Percentiles rank a stretch among this genome's conserved stretches.
Evolutionary conservation across 345 rosid species (phyloP).

Genomic region (Citrus glauca): DNA sequence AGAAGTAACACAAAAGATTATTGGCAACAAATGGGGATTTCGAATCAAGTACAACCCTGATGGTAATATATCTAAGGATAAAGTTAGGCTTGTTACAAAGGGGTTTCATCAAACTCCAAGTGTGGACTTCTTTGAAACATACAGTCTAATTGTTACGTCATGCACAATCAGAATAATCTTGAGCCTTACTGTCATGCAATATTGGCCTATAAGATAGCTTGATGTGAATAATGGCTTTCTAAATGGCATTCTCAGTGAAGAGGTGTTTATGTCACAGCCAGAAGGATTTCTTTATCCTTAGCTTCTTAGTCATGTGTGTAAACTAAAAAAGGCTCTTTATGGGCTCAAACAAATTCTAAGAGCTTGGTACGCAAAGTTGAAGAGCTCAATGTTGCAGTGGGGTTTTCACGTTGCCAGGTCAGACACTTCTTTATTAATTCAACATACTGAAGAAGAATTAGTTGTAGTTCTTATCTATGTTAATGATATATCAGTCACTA

Average conservation of each 20-base stretch:
- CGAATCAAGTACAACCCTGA: too few species aligned
- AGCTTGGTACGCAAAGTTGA: background rate
- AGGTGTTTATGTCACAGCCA: background rate
- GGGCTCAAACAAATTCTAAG: background rate
- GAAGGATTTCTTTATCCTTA: background rate
- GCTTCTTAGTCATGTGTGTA: background rate
- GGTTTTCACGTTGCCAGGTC: background rate
- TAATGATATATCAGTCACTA: background rate
- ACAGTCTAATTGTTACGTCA: too few species aligned
- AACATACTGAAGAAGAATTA: fast-evolving
- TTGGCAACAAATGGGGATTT: too few species aligned
- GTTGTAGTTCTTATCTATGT: background rate
- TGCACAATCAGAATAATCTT: too few species aligned
- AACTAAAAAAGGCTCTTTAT: background rate
- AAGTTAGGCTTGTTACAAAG: too few species aligned
- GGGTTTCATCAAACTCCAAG: too few species aligned
- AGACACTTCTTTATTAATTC: background rate
- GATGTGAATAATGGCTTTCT: background rate
- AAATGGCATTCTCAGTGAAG: background rate
- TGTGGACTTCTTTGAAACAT: too few species aligned
- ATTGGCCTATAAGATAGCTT: too few species aligned
- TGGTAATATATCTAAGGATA: too few species aligned
- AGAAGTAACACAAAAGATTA: too few species aligned
- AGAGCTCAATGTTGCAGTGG: background rate
- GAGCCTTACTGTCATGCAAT: too few species aligned